These are phyloP conservation scores for Podila minutissima DNA, from an alignment of 192 early-diverging fungal species.

Conservation along the genomic window DNA sequence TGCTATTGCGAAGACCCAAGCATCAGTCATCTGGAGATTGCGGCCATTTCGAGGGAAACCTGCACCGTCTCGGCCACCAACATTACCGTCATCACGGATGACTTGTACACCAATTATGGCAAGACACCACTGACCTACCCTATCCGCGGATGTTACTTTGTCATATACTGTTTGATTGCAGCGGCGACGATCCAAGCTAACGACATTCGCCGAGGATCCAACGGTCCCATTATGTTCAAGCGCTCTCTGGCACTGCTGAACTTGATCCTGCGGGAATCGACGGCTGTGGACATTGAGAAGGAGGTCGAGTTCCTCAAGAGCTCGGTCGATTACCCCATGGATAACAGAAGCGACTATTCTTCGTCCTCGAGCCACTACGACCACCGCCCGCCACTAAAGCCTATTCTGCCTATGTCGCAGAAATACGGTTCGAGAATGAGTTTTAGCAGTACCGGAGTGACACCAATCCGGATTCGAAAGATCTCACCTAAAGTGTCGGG, in stretches of 20 bases:
- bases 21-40: slow-evolving; percentile 53
- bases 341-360: background rate
- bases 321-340: slow-evolving; percentile 19
- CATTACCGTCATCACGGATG: slow-evolving; percentile 60
- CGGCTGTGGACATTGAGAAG: slow-evolving; percentile 33
- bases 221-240: slow-evolving; percentile 44
- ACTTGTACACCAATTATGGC: slow-evolving; percentile 53
- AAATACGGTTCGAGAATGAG: slow-evolving; percentile 31
- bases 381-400: slow-evolving; percentile 40
- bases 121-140: slow-evolving; percentile 57
- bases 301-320: slow-evolving; percentile 41
- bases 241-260: slow-evolving; percentile 28
- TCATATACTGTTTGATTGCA: slow-evolving; percentile 60
- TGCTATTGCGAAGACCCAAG: slow-evolving; percentile 54
- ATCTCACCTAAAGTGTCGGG: slow-evolving; percentile 28
- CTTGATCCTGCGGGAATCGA: slow-evolving; percentile 27
- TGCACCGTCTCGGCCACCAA: slow-evolving; percentile 62
- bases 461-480: slow-evolving; percentile 39
- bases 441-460: slow-evolving; percentile 14
- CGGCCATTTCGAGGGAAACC: slow-evolving; percentile 38
- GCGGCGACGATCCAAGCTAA: slow-evolving; percentile 60
- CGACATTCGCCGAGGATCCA: slow-evolving; percentile 37
- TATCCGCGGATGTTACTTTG: slow-evolving; percentile 60
- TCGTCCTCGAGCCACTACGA: slow-evolving; percentile 13
- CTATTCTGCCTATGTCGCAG: slow-evolving; percentile 48